A percentile compares a stretch with the other conserved stretches of the same genome.
phyloP scores from a whole-genome alignment of 139 green algal species.

The Limnomonas spitsbergensis region DNA sequence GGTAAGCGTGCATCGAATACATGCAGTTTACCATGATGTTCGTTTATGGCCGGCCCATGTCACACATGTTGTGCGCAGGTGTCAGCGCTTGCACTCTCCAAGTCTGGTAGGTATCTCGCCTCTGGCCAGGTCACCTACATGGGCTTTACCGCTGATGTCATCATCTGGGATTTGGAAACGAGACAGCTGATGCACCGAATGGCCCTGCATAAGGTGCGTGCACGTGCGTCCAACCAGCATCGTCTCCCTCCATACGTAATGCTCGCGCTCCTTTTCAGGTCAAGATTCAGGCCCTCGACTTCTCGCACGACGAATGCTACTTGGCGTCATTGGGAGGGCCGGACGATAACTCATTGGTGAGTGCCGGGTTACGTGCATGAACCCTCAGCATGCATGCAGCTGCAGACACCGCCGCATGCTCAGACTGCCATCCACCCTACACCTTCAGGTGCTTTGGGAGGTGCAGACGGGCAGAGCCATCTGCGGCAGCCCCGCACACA shows the following conservation, averaged over 20 bases:
- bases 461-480: slow-evolving; percentile 70
- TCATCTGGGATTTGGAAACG: slow-evolving; percentile 78
- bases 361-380: too few relatives aligned
- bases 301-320: slow-evolving; percentile 61
- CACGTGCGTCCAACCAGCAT: not conserved
- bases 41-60: not conserved
- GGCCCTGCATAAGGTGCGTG: slow-evolving; percentile 74
- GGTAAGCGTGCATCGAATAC: slow-evolving; percentile 3
- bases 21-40: not conserved
- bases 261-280: too few relatives aligned
- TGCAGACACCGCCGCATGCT: too few relatives aligned
- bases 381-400: too few relatives aligned
- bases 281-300: slow-evolving; percentile 74
- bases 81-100: slow-evolving; percentile 69
- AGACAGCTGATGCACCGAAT: slow-evolving; percentile 63
- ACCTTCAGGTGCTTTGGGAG: slow-evolving; percentile 81
- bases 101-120: slow-evolving; percentile 67
- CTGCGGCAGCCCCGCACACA: slow-evolving; percentile 67
- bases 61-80: slow-evolving; percentile 44
- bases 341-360: slow-evolving; percentile 80
- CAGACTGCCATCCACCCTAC: not conserved
- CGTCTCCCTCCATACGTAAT: not conserved
- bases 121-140: slow-evolving; percentile 79
- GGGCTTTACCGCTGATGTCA: slow-evolving; percentile 81
- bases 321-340: slow-evolving; percentile 76